Evolutionary conservation across 345 rosid genomes (phyloP).

Genomic region (Hypericum perforatum): DNA sequence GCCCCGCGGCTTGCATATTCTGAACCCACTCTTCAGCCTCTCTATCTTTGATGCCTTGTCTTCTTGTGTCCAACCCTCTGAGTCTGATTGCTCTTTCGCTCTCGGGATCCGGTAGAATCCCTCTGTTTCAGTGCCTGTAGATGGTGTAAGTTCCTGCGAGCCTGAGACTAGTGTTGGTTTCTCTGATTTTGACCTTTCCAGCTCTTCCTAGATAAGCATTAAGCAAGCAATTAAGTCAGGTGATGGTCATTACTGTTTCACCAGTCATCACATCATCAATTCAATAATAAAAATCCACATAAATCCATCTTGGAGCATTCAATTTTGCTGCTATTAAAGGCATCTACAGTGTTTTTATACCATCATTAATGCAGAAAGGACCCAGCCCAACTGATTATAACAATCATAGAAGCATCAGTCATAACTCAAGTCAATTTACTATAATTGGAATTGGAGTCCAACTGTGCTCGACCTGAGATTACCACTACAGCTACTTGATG

Average conservation of each 20-base stretch:
- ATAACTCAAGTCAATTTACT: neutral
- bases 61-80: conserved; percentile 17
- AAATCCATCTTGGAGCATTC: too few species aligned
- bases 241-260: neutral
- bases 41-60: conserved; percentile 37
- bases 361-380: too few species aligned
- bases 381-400: too few species aligned
- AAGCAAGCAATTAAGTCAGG: conserved; percentile 1
- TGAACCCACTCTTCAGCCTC: conserved; percentile 70
- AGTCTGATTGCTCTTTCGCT: conserved; percentile 4
- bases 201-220: conserved; percentile 37
- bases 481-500: too few species aligned
- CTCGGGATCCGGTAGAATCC: conserved; percentile 3
- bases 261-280: neutral
- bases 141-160: conserved; percentile 12
- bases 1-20: conserved; percentile 71
- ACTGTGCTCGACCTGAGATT: too few species aligned
- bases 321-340: too few species aligned
- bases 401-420: too few species aligned
- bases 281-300: too few species aligned
- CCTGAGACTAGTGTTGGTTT: conserved; percentile 8
- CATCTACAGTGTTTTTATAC: too few species aligned
- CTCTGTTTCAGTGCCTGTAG: conserved; percentile 14
- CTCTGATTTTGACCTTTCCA: conserved; percentile 20
- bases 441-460: too few species aligned